Conservation (phyloP, 805 yeast species). For the Zygoascus tannicola region DNA sequence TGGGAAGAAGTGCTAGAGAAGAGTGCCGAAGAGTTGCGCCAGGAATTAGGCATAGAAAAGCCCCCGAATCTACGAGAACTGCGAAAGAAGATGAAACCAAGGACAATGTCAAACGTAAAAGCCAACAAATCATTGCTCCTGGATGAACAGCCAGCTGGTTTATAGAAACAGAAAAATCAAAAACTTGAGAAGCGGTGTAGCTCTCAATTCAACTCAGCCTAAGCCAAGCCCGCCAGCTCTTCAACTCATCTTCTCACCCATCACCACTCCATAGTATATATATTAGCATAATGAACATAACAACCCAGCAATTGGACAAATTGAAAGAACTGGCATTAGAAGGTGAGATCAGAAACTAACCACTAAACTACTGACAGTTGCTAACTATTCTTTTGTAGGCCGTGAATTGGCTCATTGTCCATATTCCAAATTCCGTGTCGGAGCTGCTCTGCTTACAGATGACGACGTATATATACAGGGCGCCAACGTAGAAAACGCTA, state of each 20-base stretch:
- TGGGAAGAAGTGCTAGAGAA: conserved; percentile 79
- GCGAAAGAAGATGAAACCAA: conserved; percentile 31
- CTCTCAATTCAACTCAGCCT: no score
- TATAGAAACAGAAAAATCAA: no score
- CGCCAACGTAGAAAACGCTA: conserved; percentile 89
- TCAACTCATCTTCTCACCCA: no score
- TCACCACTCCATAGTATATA: no score
- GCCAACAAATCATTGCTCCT: no score
- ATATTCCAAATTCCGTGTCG: conserved; percentile 75
- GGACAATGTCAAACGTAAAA: no score
- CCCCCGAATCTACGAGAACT: conserved; percentile 74
- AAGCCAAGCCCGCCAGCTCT: no score
- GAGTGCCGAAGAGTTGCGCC: conserved; percentile 64
- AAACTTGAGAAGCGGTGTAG: no score
- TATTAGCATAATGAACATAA: neutral
- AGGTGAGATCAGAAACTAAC: neutral
- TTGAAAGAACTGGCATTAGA: conserved; percentile 1
- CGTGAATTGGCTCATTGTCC: conserved; percentile 53
- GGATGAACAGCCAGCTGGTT: no score
- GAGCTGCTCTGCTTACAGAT: conserved; percentile 57
- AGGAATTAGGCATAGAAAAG: conserved; percentile 58
- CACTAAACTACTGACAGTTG: neutral
- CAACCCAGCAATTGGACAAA: neutral
- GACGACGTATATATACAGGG: conserved; percentile 49
- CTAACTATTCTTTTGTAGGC: neutral